Evolutionary conservation across 495 filamentous ascomycete genomes (phyloP), one percentile per base, ranked within the genome.

Genomic region (Penicillium fimorum): DNA sequence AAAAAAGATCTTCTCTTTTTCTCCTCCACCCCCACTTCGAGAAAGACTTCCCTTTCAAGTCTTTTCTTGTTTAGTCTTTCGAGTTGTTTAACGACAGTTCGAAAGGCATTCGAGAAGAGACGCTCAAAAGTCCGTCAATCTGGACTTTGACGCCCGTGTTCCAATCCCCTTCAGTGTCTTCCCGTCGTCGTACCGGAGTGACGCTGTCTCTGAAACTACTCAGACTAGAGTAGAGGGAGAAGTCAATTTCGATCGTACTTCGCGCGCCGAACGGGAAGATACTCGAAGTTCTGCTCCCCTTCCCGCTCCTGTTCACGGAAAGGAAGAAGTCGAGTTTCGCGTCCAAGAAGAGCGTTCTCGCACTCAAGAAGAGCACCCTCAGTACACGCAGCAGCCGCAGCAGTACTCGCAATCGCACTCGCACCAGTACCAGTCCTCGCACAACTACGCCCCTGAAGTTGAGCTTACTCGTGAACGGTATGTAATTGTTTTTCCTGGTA

Each of bases 71-170:
- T 85, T 89, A 85, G 86, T 86, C 91, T 91, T 93, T 89, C 90
- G 84, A 78, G 79, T 84, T 84, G 82, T 82, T 79, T 68, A 62
- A 63, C 67, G 79, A 84, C 80, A 80, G 78, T 83, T 90, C 90
- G 90, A 87, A 88, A 93, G 90, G 88, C 85, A 86, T 90, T 85
- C 87, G 86, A 92, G 91, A 90, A 91, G 82, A 85, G 84, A 84
- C 86, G 84, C 84, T 84, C 79, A 72, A 76, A 85, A 86, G 82
- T 84, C 86, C 84, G 93, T 79, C 91, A 97, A 93, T 80, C 93
- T 97, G 92, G 93, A 96, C 88, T 97, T 96, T 91, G 92, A 97
- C 89, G 92, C 92, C 81, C 89, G 91, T 76, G 90, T 97, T 76
- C 93, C 93, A 79, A 95, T 97, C 78, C 93, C 93, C 76, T 93